A percentile compares a stretch with the other conserved stretches of the same genome.
Evolutionary conservation across 2,329 filamentous ascomycete genomes (phyloP).

Genomic region (Ilyonectria robusta): DNA sequence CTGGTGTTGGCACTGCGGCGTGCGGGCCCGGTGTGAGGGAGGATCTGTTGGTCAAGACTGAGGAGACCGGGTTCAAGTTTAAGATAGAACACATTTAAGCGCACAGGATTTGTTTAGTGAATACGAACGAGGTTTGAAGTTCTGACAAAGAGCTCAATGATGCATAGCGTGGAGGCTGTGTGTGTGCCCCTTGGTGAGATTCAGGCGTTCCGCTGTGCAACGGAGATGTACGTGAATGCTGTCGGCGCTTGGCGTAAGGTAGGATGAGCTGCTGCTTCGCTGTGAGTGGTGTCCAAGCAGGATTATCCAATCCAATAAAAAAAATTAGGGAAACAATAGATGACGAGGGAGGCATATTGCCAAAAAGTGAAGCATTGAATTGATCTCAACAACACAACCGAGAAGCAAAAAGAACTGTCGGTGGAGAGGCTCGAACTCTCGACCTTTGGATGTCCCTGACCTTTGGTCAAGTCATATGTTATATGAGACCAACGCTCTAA

Average conservation of each 20-base stretch:
- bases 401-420: constrained; percentile 33
- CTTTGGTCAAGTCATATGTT: constrained; percentile 38
- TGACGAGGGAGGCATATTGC: too few species aligned
- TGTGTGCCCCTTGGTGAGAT: too few species aligned
- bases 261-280: too few species aligned
- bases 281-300: too few species aligned
- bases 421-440: constrained; percentile 48
- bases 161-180: too few species aligned
- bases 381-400: background rate
- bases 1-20: constrained; percentile 64
- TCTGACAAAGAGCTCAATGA: background rate
- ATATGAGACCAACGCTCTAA: constrained; percentile 57
- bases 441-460: constrained; percentile 48
- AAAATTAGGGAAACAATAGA: too few species aligned
- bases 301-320: too few species aligned
- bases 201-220: background rate
- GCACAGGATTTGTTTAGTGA: background rate
- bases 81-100: constrained; percentile 51
- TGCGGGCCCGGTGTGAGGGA: constrained; percentile 64
- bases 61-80: constrained; percentile 59
- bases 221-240: too few species aligned
- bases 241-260: too few species aligned
- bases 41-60: constrained; percentile 59
- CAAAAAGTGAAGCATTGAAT: too few species aligned
- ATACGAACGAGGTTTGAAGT: background rate